phyloP scores from a whole-genome alignment of 345 rosid genomes.

The Lepidium africanum region DNA sequence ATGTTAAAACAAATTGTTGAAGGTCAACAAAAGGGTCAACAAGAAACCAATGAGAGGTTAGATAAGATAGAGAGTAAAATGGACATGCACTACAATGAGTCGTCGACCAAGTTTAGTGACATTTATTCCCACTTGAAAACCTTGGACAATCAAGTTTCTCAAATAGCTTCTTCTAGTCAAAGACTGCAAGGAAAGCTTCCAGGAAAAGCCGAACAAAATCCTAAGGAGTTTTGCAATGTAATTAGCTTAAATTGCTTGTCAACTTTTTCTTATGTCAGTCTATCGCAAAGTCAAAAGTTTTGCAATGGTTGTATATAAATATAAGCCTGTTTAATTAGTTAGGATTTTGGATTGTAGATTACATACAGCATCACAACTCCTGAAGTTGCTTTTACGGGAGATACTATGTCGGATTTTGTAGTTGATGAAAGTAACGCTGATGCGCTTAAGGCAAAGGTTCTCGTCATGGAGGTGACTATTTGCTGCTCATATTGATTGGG shows the following conservation, averaged over 20 bases:
- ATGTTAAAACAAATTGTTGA: too few relatives aligned
- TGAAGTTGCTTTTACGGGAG: conserved; percentile 96
- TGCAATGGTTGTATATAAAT: not conserved
- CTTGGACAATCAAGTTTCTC: too few relatives aligned
- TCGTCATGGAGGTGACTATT: conserved; percentile 74
- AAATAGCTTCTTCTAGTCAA: too few relatives aligned
- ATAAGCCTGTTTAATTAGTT: not conserved
- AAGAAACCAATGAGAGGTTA: too few relatives aligned
- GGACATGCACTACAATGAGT: too few relatives aligned
- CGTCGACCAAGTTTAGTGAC: too few relatives aligned
- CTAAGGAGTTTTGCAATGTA: too few relatives aligned
- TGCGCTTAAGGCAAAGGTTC: conserved; percentile 74
- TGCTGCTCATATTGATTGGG: conserved; percentile 2
- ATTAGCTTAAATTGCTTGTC: not conserved
- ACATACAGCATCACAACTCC: conserved; percentile 54
- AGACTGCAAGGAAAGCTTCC: too few relatives aligned
- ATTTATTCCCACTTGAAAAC: too few relatives aligned
- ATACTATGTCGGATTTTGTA: conserved; percentile 75
- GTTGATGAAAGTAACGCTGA: conserved; percentile 53
- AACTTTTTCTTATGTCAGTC: not conserved
- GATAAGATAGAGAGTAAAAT: too few relatives aligned
- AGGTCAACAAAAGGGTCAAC: too few relatives aligned
- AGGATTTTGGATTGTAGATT: conserved; percentile 47
- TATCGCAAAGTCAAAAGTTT: not conserved
- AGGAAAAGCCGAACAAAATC: too few relatives aligned